These are phyloP conservation scores for Triticum dicoccoides DNA, from an alignment of 176 grass and related monocot genomes.

Conservation along the genomic window DNA sequence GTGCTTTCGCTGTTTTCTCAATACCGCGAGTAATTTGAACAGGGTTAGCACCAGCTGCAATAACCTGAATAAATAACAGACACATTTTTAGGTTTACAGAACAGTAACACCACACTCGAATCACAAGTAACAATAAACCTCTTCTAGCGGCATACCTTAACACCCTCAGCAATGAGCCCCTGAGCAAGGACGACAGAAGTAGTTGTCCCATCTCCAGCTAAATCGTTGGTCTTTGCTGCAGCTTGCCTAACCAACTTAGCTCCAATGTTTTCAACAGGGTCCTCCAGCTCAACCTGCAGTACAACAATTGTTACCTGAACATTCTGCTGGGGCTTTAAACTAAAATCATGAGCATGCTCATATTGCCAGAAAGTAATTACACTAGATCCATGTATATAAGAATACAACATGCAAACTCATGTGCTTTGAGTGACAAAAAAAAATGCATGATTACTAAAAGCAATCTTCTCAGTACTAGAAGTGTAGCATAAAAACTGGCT, in stretches of 20 bases:
- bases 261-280: slow-evolving; percentile 96
- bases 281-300: slow-evolving; percentile 84
- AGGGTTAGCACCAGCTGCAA: slow-evolving; percentile 94
- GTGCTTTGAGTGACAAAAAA: too few relatives aligned
- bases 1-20: slow-evolving; percentile 86
- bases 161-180: slow-evolving; percentile 91
- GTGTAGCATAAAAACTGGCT: neutral
- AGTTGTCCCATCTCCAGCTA: slow-evolving; percentile 93
- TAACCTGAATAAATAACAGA: slow-evolving; percentile 56
- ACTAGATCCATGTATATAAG: neutral
- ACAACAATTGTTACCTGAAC: slow-evolving; percentile 11
- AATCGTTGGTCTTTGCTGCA: slow-evolving; percentile 93
- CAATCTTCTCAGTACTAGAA: neutral
- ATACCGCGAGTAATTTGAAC: slow-evolving; percentile 97
- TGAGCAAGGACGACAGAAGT: slow-evolving; percentile 99
- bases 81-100: neutral
- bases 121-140: neutral
- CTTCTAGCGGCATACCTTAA: slow-evolving; percentile 52
- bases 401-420: neutral
- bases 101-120: neutral
- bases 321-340: neutral
- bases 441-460: neutral
- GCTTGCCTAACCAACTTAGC: slow-evolving; percentile 97
- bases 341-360: neutral
- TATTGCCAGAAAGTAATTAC: neutral